Evolutionary conservation across 2,329 filamentous ascomycete species (phyloP), one percentile per base, ranked within the genome.

Genomic region (Botrytis hyacinthi): DNA sequence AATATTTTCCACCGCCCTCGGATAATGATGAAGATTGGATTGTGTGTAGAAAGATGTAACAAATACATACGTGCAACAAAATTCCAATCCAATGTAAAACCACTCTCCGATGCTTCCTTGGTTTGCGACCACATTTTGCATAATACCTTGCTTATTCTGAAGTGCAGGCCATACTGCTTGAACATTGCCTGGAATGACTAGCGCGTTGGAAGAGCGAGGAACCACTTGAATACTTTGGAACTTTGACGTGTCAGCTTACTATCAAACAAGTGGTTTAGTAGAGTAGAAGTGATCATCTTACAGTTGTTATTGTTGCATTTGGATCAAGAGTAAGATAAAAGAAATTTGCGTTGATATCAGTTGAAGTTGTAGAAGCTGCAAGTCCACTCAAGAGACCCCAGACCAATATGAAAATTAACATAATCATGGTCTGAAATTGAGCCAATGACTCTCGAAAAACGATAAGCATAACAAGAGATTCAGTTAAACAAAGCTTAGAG

Each of bases 141-240:
- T 48, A 1, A 71, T 71, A 1, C 44, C 59, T 29, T 63, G 18
- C 10, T 63, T 71, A 12, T 63, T 71, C 8, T 71, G 69, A 16
- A 71, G 54, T 1, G 69, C 59, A 61, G 69, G 69, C 69, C 69
- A 71, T 10, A 71, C 16, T 3, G 69, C 69, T 65, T 71, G 69
- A 37, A 63, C 59, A 22, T 48, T 46, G 7, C 69, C 69, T 51
- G 42, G 69, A 26, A 63, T 46, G 14, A 44, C 22, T 14, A 20
- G 16, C 9, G 22, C 69, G 5, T 10, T 63, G 16, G 69, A 71
- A 7, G 69, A 46, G 22, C 3, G 7, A 29, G 69, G 59, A 40
- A 71, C 59, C 29, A 71, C 42, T 71, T 71, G 69, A 48, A 61
- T 18, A 42, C 59, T 71, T 35, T 40, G 12, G 4, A 71, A 65